Evolutionary conservation across 2,329 filamentous ascomycete species (phyloP), one percentile per base, ranked within the genome.

Genomic region (Sclerotinia borealis): DNA sequence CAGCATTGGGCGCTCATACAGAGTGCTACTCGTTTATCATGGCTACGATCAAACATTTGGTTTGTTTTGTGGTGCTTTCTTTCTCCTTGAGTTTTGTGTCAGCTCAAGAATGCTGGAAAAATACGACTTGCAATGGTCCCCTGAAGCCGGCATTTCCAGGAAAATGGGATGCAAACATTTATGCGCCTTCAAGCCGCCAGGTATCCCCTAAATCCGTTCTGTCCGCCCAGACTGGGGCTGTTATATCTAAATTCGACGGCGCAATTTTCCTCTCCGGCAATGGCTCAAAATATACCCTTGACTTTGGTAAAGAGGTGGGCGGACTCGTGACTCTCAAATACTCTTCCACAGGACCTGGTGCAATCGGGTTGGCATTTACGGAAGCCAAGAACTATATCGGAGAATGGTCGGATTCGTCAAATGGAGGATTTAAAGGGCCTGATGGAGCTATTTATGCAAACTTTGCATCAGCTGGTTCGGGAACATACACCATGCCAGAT

Each of bases 251-350:
- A 2, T 72, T 58, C 31, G 51, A 60, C 5, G 68, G 67, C 10
- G 47, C 58, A 1, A 50, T 63, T 6, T 52, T 59, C 25, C 65
- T 71, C 11, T 63, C 66, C 22, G 65, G 65, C 1, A 84, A 85
- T 69, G 81, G 80, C 7, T 83, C 81, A 3, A 75, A 77, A 27
- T 70, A 83, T 2, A 79, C 85, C 1, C 83, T 85, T 64, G 84
- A 86, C 70, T 86, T 86, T 69, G 83, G 83, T 4, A 76, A 78
- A 36, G 83, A 86, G 70, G 83, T 86, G 13, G 83, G 84, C 25
- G 84, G 84, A 13, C 78, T 85, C 60, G 73, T 83, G 9, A 79
- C 65, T 2, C 19, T 72, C 13, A 52, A 68, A 4, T 70, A 69
- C 51, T 48, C 56, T 3, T 73, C 78, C 5, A 76, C 75, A 13